These are phyloP conservation scores for Auricularia heimuer DNA, from an alignment of 768 basidiomycete genomes.

Conservation along the genomic window DNA sequence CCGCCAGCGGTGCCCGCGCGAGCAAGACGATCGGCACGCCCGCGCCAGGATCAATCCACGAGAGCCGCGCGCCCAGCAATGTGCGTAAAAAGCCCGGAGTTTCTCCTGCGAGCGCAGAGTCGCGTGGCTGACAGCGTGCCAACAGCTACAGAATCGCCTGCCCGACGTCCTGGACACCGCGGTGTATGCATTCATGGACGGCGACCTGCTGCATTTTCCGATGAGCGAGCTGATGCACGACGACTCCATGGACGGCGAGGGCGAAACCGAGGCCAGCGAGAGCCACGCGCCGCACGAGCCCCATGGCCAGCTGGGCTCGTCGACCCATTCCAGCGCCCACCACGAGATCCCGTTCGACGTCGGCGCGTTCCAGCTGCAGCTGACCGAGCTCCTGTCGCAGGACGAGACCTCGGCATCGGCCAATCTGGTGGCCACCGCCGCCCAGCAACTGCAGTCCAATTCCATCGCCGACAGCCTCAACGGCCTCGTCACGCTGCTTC, in stretches of 20 bases:
- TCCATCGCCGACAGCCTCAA: constrained; percentile 32
- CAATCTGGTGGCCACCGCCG: constrained; percentile 15
- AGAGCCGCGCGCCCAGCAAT: not conserved
- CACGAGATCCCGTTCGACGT: constrained; percentile 21
- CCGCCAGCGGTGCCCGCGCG: no score
- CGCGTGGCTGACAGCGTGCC: not conserved
- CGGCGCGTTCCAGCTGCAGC: constrained; percentile 65
- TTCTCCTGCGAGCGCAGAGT: not conserved
- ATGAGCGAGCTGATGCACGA: constrained; percentile 2
- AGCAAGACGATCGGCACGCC: no score
- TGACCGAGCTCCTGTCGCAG: constrained; percentile 63
- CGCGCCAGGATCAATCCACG: no score
- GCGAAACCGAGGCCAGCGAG: constrained; percentile 20
- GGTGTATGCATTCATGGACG: not conserved
- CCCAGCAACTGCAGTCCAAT: constrained; percentile 16
- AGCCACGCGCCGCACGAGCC: not conserved
- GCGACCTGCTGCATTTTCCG: constrained; percentile 19
- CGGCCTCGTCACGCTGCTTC: constrained; percentile 68
- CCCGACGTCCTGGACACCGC: not conserved
- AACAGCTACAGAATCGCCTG: not conserved
- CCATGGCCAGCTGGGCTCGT: constrained; percentile 25
- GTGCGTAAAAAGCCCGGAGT: not conserved
- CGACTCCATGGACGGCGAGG: constrained; percentile 2
- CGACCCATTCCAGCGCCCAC: constrained; percentile 25
- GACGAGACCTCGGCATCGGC: constrained; percentile 62